Evolutionary conservation across 352 stramenopile genomes (phyloP), one percentile per base, ranked within the genome.

Genomic region (Salisapilia sapeloensis): DNA sequence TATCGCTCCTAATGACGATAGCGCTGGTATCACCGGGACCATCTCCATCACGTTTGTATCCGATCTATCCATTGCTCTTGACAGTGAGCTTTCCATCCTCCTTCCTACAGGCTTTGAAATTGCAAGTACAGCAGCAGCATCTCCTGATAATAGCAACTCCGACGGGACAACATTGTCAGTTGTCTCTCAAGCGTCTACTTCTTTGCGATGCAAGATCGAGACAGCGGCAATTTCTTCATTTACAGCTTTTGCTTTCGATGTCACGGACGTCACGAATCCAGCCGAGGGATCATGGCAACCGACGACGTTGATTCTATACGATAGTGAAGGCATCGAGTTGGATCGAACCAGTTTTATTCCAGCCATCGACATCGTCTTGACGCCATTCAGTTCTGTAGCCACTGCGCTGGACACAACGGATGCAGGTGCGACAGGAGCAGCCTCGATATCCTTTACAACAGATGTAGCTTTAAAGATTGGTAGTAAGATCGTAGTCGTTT

Each of bases 401-500:
- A 41, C 69, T 18, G 24, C 26, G 6, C 49, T 49, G 5, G 48
- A 56, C n/a, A 53, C 40, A 10, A 22, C 54, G 16, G 37, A 54
- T 4, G 60, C 46, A 1, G 60, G 54, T 8, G 44, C 47, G 27
- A 29, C 24, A 5, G 48, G 53, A 1, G 42, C 29, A 6, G 39
- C 38, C 6, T 51, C 47, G 1, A 47, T 71, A 4, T 17, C 44
- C 18, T 69, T 76, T 30, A 67, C 42, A 22, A 69, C 39, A 10
- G 49, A 28, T 3, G 54, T 69, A 14, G 25, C 30, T 0, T 31
- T 75, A n/a, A 33, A 53, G 10, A 28, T 62, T 0, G 48, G 40
- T 0, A 67, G 53, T 25, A 21, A 56, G 8, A 28, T 74, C n/a
- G 31, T 42, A 16, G 35, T 69, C 16, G 50, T 41, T 23, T 62